Base-by-base conservation (phyloP, 768 basidiomycete genomes). In the button mushroom (Agaricus bisporus) region DNA sequence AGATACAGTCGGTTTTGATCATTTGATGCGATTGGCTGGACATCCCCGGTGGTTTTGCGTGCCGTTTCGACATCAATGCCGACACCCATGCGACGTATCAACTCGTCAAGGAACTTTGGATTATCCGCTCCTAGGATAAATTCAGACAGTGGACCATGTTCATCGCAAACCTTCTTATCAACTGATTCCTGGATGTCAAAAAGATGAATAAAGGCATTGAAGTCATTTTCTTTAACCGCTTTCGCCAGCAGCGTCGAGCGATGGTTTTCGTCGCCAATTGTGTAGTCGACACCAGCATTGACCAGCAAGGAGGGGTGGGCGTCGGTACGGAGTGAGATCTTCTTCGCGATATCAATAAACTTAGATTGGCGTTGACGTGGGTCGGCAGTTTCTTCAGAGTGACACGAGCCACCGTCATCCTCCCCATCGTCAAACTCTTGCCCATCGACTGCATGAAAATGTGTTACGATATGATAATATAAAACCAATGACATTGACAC, bases 331-430 rank as follows among this genome's bases (percentile, higher is more conserved):
- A 84, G 65, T 0, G 80, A 80, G 0, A 75, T 67, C 3, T 74
- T 69, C 25, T 70, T 73, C 14, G 82, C 76, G 52, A 85, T 73
- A 59, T 84, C 81, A 14, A 77, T 65, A 59, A 82, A 80, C 41
- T 70, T 73, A 55, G 73, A 59, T 39, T 58, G 57, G 25, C 45
- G 54, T 45, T 70, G 64, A n/a, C 63, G 63, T 48, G 64, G 64
- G 14, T 72, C 72, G 28, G 69, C 64, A 0, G 75, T 75, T 20
- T 59, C 65, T 18, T 71, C 72, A 2, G 74, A 72, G 22, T 69
- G 71, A 46, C 76, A 67, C n/a, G 74, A 75, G 39, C 68, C 68
- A 12, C 48, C 32, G 42, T 41, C 44, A 41, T 67, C 67, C 28
- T 69, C 70, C 12, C 70, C 75, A 26, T 68, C 67, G 41, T 78